Percentiles rank a stretch among this genome's conserved stretches.
Evolutionary conservation across 1,139 yeast species (phyloP).

Genomic region (Meyerozyma sp.): DNA sequence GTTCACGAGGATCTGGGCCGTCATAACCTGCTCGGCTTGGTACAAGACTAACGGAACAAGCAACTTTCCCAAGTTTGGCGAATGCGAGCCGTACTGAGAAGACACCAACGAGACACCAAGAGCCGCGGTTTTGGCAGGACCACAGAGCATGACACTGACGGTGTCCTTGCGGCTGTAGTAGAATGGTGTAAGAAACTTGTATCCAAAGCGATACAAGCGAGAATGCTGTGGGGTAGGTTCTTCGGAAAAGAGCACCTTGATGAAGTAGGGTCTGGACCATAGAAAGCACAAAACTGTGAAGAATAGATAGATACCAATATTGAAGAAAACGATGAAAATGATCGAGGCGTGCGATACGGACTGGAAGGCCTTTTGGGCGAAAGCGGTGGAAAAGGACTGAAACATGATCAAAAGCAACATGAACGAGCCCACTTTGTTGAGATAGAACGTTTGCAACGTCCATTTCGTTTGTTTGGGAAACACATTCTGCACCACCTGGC

Average conservation of each 20-base stretch:
- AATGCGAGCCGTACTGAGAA: constrained; percentile 69
- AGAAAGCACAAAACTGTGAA: constrained; percentile 60
- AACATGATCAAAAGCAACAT: constrained; percentile 78
- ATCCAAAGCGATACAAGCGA: constrained; percentile 31
- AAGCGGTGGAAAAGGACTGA: constrained; percentile 85
- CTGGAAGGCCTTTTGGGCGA: constrained; percentile 72
- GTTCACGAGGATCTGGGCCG: constrained; percentile 67
- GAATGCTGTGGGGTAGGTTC: constrained; percentile 45
- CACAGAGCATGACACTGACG: constrained; percentile 77
- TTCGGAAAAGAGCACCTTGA: constrained; percentile 36
- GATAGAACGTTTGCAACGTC: constrained; percentile 51
- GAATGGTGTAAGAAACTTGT: constrained; percentile 53
- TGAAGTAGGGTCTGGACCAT: constrained; percentile 57
- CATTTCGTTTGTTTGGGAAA: constrained; percentile 62
- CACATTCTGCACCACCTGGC: constrained; percentile 71
- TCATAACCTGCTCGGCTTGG: constrained; percentile 80
- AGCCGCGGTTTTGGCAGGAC: constrained; percentile 92
- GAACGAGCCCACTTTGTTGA: constrained; percentile 70
- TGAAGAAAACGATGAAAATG: constrained; percentile 74
- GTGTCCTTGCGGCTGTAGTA: constrained; percentile 69
- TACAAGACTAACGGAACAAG: constrained; percentile 78
- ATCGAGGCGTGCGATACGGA: constrained; percentile 64
- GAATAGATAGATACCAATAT: constrained; percentile 69
- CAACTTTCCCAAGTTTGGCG: constrained; percentile 60
- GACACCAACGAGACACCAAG: constrained; percentile 77